Evolutionary conservation across 495 filamentous ascomycete genomes (phyloP).

Genomic region (Aspergillus leporis): DNA sequence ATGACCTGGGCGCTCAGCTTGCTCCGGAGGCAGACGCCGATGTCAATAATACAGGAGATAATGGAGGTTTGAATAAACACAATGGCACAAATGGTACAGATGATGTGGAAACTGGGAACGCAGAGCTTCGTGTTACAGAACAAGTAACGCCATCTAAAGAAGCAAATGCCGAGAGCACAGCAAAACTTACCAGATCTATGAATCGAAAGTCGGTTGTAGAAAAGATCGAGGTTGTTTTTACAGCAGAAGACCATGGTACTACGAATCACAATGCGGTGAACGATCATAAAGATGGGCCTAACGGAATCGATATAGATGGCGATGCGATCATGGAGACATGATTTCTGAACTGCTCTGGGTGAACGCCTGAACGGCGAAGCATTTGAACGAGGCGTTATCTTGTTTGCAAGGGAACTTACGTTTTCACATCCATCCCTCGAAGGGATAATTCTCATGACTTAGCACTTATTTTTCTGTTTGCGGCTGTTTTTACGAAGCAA

Average conservation of each 20-base stretch:
- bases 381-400: constrained; percentile 29
- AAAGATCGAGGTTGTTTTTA: constrained; percentile 37
- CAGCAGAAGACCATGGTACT: constrained; percentile 25
- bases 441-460: constrained; percentile 11
- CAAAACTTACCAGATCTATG: constrained; percentile 29
- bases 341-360: constrained; percentile 15
- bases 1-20: background rate
- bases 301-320: constrained; percentile 36
- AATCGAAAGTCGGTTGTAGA: constrained; percentile 43
- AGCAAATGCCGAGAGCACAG: constrained; percentile 14
- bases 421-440: constrained; percentile 11
- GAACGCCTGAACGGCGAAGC: constrained; percentile 17
- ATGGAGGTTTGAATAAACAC: background rate
- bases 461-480: constrained; percentile 21
- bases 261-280: constrained; percentile 15
- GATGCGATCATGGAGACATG: constrained; percentile 42
- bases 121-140: constrained; percentile 18
- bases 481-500: constrained; percentile 34
- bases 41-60: constrained; percentile 1
- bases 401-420: constrained; percentile 14
- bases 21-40: constrained; percentile 6
- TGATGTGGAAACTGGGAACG: constrained; percentile 13
- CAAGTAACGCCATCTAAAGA: constrained; percentile 24
- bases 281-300: constrained; percentile 15
- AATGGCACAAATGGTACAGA: constrained; percentile 16